Evolutionary conservation across 1,284 basidiomycete species (phyloP).

Genomic region (Apiotrichum domesticum): DNA sequence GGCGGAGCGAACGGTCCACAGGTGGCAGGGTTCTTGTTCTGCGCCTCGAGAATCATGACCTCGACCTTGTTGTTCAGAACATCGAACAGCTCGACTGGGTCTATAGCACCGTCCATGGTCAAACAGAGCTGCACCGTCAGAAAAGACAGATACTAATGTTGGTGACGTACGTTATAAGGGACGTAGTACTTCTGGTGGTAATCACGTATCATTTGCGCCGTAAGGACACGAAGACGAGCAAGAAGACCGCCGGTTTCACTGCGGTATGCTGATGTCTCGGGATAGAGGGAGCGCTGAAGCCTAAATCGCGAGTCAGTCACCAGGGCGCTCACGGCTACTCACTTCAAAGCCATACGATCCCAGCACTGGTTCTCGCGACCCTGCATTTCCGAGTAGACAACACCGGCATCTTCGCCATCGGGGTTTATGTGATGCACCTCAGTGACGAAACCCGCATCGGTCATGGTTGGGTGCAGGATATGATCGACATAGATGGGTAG

Average conservation of each 20-base stretch:
- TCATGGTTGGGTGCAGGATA: slow-evolving; percentile 92
- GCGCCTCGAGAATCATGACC: slow-evolving; percentile 58
- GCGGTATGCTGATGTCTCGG: slow-evolving; percentile 77
- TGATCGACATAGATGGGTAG: slow-evolving; percentile 96
- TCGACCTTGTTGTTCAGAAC: slow-evolving; percentile 77
- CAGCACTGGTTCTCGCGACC: slow-evolving; percentile 87
- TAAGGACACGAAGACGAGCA: slow-evolving; percentile 79
- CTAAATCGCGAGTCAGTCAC: slow-evolving; percentile 47
- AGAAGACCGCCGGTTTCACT: slow-evolving; percentile 97
- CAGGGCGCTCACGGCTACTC: slow-evolving; percentile 18
- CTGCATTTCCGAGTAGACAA: slow-evolving; percentile 98
- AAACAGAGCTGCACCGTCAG: slow-evolving; percentile 37
- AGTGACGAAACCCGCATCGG: slow-evolving; percentile 82
- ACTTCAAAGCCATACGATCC: slow-evolving; percentile 85
- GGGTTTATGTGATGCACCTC: slow-evolving; percentile 92
- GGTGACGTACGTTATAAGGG: slow-evolving; percentile 75
- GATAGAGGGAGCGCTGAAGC: slow-evolving; percentile 72
- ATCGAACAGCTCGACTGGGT: slow-evolving; percentile 52
- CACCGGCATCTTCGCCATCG: slow-evolving; percentile 86
- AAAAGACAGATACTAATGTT: too few species aligned
- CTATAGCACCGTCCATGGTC: slow-evolving; percentile 52
- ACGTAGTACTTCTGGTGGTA: slow-evolving; percentile 91
- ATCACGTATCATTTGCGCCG: slow-evolving; percentile 81
- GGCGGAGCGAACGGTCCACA: slow-evolving; percentile 53
- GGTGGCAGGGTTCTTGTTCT: slow-evolving; percentile 2